Percentiles rank a stretch among this genome's conserved stretches.
Conservation (phyloP, 352 stramenopile species). For the Globisporangium nunn region DNA sequence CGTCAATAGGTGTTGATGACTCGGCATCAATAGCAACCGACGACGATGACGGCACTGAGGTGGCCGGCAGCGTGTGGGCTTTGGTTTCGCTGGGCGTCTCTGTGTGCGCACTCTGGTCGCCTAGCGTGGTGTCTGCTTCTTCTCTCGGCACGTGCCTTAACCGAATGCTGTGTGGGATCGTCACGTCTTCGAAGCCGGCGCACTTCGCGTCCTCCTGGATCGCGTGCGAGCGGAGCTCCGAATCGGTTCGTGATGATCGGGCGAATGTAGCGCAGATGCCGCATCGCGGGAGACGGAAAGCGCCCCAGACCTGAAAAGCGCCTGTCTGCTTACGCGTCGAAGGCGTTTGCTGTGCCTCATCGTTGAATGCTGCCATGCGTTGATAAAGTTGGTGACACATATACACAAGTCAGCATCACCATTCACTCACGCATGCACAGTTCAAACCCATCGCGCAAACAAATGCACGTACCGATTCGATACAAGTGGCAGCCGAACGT, state of each 20-base stretch:
- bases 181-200: slow-evolving; percentile 24
- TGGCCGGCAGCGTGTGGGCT: not conserved
- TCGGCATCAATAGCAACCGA: too few relatives aligned
- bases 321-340: not conserved
- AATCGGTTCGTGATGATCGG: not conserved
- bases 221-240: not conserved
- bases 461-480: slow-evolving; percentile 37
- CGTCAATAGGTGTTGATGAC: too few relatives aligned
- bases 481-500: slow-evolving; percentile 44
- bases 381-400: not conserved
- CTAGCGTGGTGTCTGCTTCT: not conserved
- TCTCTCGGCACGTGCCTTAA: slow-evolving; percentile 3
- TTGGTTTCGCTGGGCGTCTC: not conserved
- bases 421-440: not conserved
- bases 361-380: not conserved
- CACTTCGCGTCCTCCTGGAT: slow-evolving; percentile 17
- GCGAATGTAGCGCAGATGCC: slow-evolving; percentile 47
- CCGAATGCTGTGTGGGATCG: slow-evolving; percentile 8
- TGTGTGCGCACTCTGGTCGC: not conserved
- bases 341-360: not conserved
- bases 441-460: not conserved
- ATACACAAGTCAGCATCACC: not conserved
- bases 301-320: slow-evolving; percentile 29
- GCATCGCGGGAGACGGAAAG: slow-evolving; percentile 40
- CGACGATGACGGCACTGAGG: not conserved